These are phyloP conservation scores for Hansfordia pulvinata DNA, from an alignment of 2,329 filamentous ascomycete species.

Conservation along the genomic window DNA sequence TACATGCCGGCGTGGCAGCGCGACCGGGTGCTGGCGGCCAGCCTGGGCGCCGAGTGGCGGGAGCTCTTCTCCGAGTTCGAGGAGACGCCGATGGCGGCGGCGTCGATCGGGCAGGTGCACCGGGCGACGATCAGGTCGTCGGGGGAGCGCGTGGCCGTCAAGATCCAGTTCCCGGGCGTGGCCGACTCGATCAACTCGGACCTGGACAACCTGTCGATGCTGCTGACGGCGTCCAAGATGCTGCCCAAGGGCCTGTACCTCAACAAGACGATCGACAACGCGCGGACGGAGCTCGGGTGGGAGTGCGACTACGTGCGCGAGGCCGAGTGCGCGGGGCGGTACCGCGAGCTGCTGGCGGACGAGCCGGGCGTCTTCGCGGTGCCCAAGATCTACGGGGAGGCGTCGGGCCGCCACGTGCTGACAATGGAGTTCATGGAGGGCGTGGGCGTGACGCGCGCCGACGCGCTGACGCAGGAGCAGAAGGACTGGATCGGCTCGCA, in stretches of 20 bases:
- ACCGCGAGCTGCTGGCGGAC: slow-evolving; percentile 61
- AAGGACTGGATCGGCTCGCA: slow-evolving; percentile 94
- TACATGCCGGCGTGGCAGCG: slow-evolving; percentile 96
- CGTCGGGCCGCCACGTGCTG: slow-evolving; percentile 73
- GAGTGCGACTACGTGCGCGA: slow-evolving; percentile 93
- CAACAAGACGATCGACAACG: slow-evolving; percentile 95
- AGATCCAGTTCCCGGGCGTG: slow-evolving; percentile 94
- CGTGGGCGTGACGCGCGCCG: slow-evolving; percentile 69
- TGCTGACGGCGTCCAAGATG: slow-evolving; percentile 80
- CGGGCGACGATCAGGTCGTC: slow-evolving; percentile 65
- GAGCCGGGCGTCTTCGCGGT: slow-evolving; percentile 66
- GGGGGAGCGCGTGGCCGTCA: slow-evolving; percentile 73
- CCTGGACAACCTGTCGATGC: slow-evolving; percentile 79
- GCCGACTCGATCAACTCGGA: slow-evolving; percentile 94
- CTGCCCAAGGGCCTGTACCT: slow-evolving; percentile 87
- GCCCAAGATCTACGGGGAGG: slow-evolving; percentile 63
- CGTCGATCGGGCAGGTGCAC: slow-evolving; percentile 95
- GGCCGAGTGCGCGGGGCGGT: slow-evolving; percentile 65
- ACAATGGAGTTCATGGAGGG: slow-evolving; percentile 91
- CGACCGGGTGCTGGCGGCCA: slow-evolving; percentile 65
- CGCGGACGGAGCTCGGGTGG: slow-evolving; percentile 82
- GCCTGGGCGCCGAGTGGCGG: slow-evolving; percentile 75
- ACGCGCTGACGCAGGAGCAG: slow-evolving; percentile 65
- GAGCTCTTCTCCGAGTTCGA: slow-evolving; percentile 74
- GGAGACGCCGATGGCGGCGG: slow-evolving; percentile 84